Conservation (phyloP, 768 basidiomycete species). For the Collybia mongolica region DNA sequence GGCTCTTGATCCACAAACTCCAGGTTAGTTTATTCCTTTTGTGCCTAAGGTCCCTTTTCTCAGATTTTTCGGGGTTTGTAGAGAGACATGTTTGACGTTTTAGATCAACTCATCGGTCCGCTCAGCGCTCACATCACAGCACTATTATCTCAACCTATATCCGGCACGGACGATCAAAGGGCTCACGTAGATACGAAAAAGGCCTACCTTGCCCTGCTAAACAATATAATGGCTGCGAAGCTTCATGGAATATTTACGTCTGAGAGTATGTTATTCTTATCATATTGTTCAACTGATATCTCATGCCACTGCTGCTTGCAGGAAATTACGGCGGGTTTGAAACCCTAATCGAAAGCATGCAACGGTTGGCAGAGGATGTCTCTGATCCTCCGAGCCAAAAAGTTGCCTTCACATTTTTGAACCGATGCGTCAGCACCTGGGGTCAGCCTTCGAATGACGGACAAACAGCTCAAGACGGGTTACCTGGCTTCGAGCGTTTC, state of each 20-base stretch:
- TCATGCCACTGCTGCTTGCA: slow-evolving; percentile 10
- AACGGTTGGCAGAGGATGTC: slow-evolving; percentile 69
- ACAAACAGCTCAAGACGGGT: slow-evolving; percentile 29
- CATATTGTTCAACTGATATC: not conserved
- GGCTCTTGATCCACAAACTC: slow-evolving; percentile 85
- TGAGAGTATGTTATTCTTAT: slow-evolving; percentile 55
- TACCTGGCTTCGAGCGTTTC: slow-evolving; percentile 92
- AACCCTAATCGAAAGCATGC: slow-evolving; percentile 70
- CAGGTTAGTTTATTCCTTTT: slow-evolving; percentile 50
- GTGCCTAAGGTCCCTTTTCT: not conserved
- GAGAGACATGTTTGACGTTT: slow-evolving; percentile 83
- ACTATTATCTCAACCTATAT: slow-evolving; percentile 76
- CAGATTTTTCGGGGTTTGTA: slow-evolving; percentile 24
- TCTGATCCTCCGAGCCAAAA: slow-evolving; percentile 78
- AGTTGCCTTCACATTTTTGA: slow-evolving; percentile 77
- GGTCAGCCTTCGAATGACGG: slow-evolving; percentile 50
- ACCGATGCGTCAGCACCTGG: slow-evolving; percentile 66
- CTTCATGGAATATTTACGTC: slow-evolving; percentile 86
- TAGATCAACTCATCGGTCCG: slow-evolving; percentile 89
- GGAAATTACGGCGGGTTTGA: slow-evolving; percentile 64
- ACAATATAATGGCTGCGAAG: slow-evolving; percentile 76
- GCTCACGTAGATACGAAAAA: slow-evolving; percentile 82
- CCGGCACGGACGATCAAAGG: slow-evolving; percentile 85
- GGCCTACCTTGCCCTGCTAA: slow-evolving; percentile 83
- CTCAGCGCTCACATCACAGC: slow-evolving; percentile 79